Evolutionary conservation across 2,329 filamentous ascomycete genomes (phyloP).

Genomic region (Herpomyces periplanetae): DNA sequence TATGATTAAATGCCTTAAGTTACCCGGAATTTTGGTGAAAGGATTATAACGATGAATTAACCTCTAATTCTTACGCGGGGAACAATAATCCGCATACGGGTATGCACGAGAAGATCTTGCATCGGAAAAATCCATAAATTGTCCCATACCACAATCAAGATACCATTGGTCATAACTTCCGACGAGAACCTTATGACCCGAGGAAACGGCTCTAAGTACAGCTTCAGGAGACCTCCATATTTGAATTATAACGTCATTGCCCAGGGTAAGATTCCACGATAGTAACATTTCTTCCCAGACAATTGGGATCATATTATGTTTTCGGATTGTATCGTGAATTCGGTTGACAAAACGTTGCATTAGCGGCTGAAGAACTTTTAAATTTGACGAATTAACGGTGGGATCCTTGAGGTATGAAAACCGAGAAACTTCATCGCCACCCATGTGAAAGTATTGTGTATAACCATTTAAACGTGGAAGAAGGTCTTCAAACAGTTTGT

Average conservation of each 20-base stretch:
- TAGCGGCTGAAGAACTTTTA: conserved; percentile 23
- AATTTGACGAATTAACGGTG: conserved; percentile 23
- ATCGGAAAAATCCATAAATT: conserved; percentile 2
- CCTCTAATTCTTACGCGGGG: conserved; percentile 40
- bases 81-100: conserved; percentile 45
- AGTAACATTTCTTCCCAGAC: conserved; percentile 66
- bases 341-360: conserved; percentile 36
- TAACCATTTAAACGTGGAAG: conserved; percentile 29
- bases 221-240: conserved; percentile 27
- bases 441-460: conserved; percentile 39
- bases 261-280: conserved; percentile 33
- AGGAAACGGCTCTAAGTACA: conserved; percentile 16
- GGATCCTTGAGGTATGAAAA: conserved; percentile 34
- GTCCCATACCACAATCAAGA: conserved; percentile 5
- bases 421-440: conserved; percentile 49
- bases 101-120: conserved; percentile 2
- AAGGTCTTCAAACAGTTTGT: conserved; percentile 30
- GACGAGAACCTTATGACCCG: conserved; percentile 11
- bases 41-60: conserved; percentile 36
- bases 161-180: conserved; percentile 6
- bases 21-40: no score
- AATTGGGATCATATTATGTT: conserved; percentile 24
- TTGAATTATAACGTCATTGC: conserved; percentile 31
- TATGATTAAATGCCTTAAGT: no score
- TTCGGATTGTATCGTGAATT: conserved; percentile 22